Conservation (phyloP, 179 eudicot genomes). For the Monotropa hypopitys region DNA sequence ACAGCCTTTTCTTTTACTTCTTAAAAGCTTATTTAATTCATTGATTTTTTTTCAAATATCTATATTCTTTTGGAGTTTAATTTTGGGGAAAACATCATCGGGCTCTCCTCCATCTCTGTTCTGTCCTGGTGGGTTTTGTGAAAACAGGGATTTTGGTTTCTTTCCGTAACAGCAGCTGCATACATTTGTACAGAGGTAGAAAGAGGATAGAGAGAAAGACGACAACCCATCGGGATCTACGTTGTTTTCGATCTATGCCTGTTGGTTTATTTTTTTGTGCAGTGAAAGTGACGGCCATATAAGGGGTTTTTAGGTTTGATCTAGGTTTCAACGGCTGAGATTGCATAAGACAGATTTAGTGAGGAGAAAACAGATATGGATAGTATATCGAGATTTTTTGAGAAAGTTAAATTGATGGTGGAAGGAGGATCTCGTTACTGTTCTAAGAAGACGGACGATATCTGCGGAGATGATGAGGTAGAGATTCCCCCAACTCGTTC, state of each 20-base stretch:
- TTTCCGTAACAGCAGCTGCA: neutral
- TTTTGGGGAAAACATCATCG: neutral
- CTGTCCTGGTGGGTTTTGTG: neutral
- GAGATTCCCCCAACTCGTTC: neutral
- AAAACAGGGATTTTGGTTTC: neutral
- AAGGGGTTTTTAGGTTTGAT: neutral
- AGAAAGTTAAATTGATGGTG: constrained; percentile 42
- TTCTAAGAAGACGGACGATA: constrained; percentile 67
- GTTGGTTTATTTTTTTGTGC: neutral
- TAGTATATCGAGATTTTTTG: constrained; percentile 16
- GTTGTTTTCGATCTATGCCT: neutral
- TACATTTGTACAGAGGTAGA: neutral
- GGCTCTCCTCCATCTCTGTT: neutral
- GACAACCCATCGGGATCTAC: neutral
- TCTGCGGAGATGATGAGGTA: constrained; percentile 68
- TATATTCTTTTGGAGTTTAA: neutral
- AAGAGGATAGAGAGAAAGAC: neutral
- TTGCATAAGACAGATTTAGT: neutral
- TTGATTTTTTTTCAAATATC: neutral
- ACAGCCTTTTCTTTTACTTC: neutral
- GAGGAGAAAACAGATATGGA: constrained; percentile 12
- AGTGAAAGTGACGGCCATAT: no score
- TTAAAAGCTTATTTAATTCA: neutral
- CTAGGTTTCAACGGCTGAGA: neutral
- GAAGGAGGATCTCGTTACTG: constrained; percentile 86